Base-by-base conservation (phyloP, 176 grass and related monocot genomes). In the Cenchrus purpureus region DNA sequence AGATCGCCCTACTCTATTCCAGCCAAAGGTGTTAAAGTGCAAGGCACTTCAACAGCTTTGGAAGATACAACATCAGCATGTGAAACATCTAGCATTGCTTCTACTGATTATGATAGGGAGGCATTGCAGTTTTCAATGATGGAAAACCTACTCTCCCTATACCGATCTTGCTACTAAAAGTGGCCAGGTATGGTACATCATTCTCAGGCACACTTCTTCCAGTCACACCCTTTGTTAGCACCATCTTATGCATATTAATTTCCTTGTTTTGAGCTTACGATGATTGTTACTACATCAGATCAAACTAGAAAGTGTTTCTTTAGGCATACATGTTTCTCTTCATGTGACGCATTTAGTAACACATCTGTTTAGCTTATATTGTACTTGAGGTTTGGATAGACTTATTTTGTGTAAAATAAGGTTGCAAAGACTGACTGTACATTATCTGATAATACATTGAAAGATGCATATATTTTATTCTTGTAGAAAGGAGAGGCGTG, bases 1-100 rank as follows among this genome's bases (percentile, higher is more conserved):
- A 89, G 69, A 14, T 94, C 91, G 59, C 92, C 93, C 17, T 96
- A 89, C 77, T 75, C 45, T 80, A 88, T 69, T 79, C 86, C 91
- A 86, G 22, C 75, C 32, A 90, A 92, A 71, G 76, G 59, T 79
- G 76, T 83, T 80, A 71, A 11, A 42, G 64, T 76, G 68, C 43
- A 71, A 11, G 67, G 48, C 42, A 76, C 73, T 16, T 74, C 76
- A 84, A 55, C 75, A 73, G 77, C 56, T 74, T 61, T 86, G 72
- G 79, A 81, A 88, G 90, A 91, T 65, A 31, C 50, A 0, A 48
- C 73, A 83, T 83, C 79, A 54, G 45, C 65, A 22, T 90, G 82
- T 86, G 90, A 95, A 77, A 87, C 90, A 79, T 83, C 85, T 79
- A 87, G 80, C 69, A 67, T 85, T 79, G 61, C 82, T 79, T 86